Percentiles rank a stretch among this genome's conserved stretches.
Conservation (phyloP, 805 yeast genomes). For the Hanseniaspora thailandica region DNA sequence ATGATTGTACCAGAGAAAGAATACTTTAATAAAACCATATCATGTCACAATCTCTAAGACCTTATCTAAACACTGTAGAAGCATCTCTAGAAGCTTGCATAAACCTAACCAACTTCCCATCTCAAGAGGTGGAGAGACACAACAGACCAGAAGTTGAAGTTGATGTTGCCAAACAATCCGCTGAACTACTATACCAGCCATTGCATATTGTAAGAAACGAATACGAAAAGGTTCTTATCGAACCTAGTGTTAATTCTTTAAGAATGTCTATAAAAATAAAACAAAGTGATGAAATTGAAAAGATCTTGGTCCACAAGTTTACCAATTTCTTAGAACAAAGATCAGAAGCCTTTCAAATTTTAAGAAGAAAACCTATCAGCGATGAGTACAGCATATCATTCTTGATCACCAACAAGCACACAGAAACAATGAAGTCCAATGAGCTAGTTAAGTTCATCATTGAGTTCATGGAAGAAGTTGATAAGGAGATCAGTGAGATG, state of each 20-base stretch:
- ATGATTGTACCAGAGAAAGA: no score
- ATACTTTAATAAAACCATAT: not conserved
- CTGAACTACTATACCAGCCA: slow-evolving; percentile 77
- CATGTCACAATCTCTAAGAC: slow-evolving; percentile 92
- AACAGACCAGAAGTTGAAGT: slow-evolving; percentile 94
- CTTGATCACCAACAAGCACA: slow-evolving; percentile 83
- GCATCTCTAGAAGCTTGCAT: slow-evolving; percentile 86
- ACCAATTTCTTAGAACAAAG: slow-evolving; percentile 87
- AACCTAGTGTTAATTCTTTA: slow-evolving; percentile 85
- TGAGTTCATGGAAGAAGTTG: slow-evolving; percentile 98
- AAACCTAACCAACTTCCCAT: slow-evolving; percentile 84
- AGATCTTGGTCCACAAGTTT: slow-evolving; percentile 85
- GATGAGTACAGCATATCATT: slow-evolving; percentile 84
- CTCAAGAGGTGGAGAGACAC: slow-evolving; percentile 93
- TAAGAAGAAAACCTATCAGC: slow-evolving; percentile 80
- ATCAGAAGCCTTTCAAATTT: slow-evolving; percentile 85
- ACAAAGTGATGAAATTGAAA: slow-evolving; percentile 96
- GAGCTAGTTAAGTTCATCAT: slow-evolving; percentile 92
- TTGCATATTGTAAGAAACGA: slow-evolving; percentile 87
- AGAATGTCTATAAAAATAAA: slow-evolving; percentile 85
- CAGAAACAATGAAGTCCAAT: slow-evolving; percentile 89
- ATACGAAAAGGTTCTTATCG: slow-evolving; percentile 82
- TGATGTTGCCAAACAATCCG: slow-evolving; percentile 66
- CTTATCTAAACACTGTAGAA: slow-evolving; percentile 88
- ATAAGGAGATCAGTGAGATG: slow-evolving; percentile 97